Evolutionary conservation across 257 asterid genomes (phyloP).

Genomic region (Fraxinus anomala): DNA sequence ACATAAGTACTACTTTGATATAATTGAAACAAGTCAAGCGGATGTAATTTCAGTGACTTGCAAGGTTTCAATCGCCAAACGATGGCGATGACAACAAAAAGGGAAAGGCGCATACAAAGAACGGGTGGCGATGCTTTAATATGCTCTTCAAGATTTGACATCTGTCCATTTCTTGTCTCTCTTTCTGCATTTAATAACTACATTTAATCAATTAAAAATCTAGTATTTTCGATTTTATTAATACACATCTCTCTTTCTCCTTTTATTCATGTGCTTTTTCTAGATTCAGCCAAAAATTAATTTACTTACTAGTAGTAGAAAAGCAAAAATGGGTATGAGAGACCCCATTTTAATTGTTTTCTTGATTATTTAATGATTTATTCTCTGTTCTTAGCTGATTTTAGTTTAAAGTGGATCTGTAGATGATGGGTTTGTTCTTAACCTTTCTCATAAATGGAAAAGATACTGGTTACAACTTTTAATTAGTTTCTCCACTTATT

Average conservation of each 20-base stretch:
- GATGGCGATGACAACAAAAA: not conserved
- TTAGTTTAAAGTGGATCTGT: slow-evolving; percentile 21
- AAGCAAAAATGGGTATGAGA: not conserved
- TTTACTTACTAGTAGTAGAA: no score
- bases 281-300: slow-evolving; percentile 15
- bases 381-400: slow-evolving; percentile 31
- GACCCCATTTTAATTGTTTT: slow-evolving; percentile 4
- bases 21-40: not conserved
- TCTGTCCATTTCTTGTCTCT: slow-evolving; percentile 28
- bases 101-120: slow-evolving; percentile 24
- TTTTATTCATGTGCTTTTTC: slow-evolving; percentile 31
- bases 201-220: slow-evolving; percentile 2
- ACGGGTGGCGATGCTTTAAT: slow-evolving; percentile 58
- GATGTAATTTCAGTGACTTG: not conserved
- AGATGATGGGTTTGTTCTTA: slow-evolving; percentile 30
- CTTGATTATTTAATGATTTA: slow-evolving; percentile 23
- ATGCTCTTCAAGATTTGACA: slow-evolving; percentile 43
- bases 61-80: slow-evolving; percentile 2
- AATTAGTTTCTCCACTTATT: slow-evolving; percentile 13
- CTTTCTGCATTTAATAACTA: slow-evolving; percentile 20
- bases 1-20: no score
- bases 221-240: not conserved
- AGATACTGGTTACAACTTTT: slow-evolving; percentile 1
- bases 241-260: not conserved
- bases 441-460: slow-evolving; percentile 20